Percentiles rank a stretch among this genome's conserved stretches.
These are phyloP conservation scores for Saccharomyces hybrid DNA, from an alignment of 1,139 yeast genomes.

Conservation along the genomic window DNA sequence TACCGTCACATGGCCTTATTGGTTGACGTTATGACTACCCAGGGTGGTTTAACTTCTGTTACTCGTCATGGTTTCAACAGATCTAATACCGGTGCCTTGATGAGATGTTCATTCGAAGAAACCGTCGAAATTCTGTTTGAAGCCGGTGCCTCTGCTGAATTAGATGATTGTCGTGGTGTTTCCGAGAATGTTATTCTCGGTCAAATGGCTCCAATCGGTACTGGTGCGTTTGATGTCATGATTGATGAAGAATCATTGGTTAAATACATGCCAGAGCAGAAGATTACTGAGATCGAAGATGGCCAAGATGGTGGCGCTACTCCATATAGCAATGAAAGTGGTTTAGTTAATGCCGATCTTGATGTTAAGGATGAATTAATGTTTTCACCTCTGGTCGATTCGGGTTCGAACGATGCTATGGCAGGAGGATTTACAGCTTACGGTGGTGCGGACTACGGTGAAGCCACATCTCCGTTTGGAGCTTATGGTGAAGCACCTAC, in stretches of 20 bases:
- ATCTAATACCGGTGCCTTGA: slow-evolving; percentile 96
- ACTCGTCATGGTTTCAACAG: slow-evolving; percentile 99
- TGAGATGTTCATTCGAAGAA: slow-evolving; percentile 99
- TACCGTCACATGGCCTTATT: slow-evolving; percentile 96
- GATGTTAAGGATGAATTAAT: slow-evolving; percentile 78
- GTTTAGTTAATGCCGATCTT: slow-evolving; percentile 63
- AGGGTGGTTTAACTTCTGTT: slow-evolving; percentile 97
- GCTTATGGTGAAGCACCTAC: slow-evolving; percentile 57
- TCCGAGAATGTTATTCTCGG: slow-evolving; percentile 97
- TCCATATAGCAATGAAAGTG: slow-evolving; percentile 78
- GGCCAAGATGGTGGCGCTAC: slow-evolving; percentile 85
- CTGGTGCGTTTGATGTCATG: slow-evolving; percentile 95
- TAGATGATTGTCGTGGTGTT: slow-evolving; percentile 97
- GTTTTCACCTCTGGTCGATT: slow-evolving; percentile 89
- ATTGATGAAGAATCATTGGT: slow-evolving; percentile 85
- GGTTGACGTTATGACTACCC: slow-evolving; percentile 97
- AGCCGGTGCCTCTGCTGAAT: slow-evolving; percentile 96
- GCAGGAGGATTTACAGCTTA: slow-evolving; percentile 91
- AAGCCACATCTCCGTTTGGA: slow-evolving; percentile 59
- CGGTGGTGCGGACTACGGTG: slow-evolving; percentile 58
- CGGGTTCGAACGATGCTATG: slow-evolving; percentile 64
- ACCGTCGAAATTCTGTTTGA: slow-evolving; percentile 95
- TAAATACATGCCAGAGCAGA: slow-evolving; percentile 35
- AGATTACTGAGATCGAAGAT: slow-evolving; percentile 37
- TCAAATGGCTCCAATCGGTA: slow-evolving; percentile 97